A percentile compares a stretch with the other conserved stretches of the same genome.
Evolutionary conservation across 495 filamentous ascomycete species (phyloP).

Genomic region (Aspergillus saccharolyticus): DNA sequence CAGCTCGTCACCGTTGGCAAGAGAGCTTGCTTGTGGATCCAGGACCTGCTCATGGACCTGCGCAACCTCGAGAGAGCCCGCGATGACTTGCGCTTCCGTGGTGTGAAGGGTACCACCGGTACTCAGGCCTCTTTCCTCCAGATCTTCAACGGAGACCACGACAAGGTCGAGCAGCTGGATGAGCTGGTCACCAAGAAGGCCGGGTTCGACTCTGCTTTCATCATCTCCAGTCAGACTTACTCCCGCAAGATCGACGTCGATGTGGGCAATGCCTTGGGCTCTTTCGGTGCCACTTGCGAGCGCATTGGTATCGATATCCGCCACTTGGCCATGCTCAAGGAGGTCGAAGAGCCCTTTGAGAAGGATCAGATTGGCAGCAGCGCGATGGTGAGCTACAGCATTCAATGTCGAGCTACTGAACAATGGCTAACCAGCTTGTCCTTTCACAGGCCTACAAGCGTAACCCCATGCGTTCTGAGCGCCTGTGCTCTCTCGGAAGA

Average conservation of each 20-base stretch:
- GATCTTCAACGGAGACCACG: slow-evolving; percentile 75
- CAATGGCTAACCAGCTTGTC: slow-evolving; percentile 17
- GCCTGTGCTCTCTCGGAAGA: slow-evolving; percentile 76
- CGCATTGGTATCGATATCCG: slow-evolving; percentile 70
- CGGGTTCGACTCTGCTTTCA: slow-evolving; percentile 69
- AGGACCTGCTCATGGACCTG: slow-evolving; percentile 85
- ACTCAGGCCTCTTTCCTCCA: slow-evolving; percentile 76
- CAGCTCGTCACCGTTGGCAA: slow-evolving; percentile 80
- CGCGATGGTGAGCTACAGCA: slow-evolving; percentile 40
- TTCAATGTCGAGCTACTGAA: neutral
- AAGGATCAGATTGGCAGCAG: slow-evolving; percentile 52
- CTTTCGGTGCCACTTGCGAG: slow-evolving; percentile 78
- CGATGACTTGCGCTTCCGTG: slow-evolving; percentile 74
- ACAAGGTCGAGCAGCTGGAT: slow-evolving; percentile 69
- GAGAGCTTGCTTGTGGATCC: slow-evolving; percentile 72
- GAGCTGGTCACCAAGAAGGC: slow-evolving; percentile 78
- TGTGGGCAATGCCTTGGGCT: slow-evolving; percentile 72
- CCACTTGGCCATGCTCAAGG: slow-evolving; percentile 72
- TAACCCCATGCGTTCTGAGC: slow-evolving; percentile 86
- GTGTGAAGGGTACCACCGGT: slow-evolving; percentile 75
- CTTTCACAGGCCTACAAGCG: slow-evolving; percentile 73
- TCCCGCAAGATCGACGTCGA: slow-evolving; percentile 81
- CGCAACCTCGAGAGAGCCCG: slow-evolving; percentile 72
- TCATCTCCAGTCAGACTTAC: slow-evolving; percentile 76
- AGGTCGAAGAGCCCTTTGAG: slow-evolving; percentile 92